Percentiles rank a stretch among this genome's conserved stretches.
phyloP scores from a whole-genome alignment of 2,329 filamentous ascomycete species.

The Didymella glomerata region DNA sequence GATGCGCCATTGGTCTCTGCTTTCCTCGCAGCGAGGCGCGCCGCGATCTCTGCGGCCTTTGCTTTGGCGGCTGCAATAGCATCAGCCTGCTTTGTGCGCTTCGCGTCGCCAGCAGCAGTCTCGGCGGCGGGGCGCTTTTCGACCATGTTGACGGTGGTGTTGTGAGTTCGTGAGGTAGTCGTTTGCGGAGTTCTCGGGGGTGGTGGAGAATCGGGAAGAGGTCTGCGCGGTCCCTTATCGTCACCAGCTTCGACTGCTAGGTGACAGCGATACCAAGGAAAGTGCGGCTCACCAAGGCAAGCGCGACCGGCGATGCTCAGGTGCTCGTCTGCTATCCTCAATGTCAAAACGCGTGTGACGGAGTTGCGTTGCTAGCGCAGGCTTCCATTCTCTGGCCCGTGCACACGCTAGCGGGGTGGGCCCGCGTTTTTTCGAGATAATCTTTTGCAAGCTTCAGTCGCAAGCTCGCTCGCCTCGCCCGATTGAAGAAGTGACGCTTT shows the following conservation, averaged over 20 bases:
- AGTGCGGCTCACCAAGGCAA: not conserved
- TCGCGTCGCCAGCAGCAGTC: conserved; percentile 42
- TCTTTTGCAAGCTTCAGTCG: conserved; percentile 38
- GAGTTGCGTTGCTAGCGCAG: conserved; percentile 2
- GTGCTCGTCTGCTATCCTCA: not conserved
- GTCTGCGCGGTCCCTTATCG: not conserved
- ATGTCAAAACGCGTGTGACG: conserved; percentile 1
- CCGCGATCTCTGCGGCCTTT: conserved; percentile 46
- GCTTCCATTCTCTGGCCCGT: conserved; percentile 1
- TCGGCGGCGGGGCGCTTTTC: conserved; percentile 56
- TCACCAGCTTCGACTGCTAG: not conserved
- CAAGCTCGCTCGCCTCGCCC: conserved; percentile 30
- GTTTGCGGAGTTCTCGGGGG: conserved; percentile 18
- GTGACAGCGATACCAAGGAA: not conserved
- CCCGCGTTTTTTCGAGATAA: conserved; percentile 40
- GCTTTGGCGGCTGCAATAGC: conserved; percentile 45
- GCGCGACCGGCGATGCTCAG: not conserved
- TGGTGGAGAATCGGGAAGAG: not conserved
- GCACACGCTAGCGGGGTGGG: conserved; percentile 28
- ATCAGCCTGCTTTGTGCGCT: conserved; percentile 52
- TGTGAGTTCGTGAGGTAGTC: not conserved
- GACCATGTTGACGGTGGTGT: conserved; percentile 42
- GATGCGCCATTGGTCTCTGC: conserved; percentile 30
- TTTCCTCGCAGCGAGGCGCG: conserved; percentile 43
- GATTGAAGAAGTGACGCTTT: conserved; percentile 7